phyloP scores from a whole-genome alignment of 352 stramenopile species.

The Phytophthora rubi region DNA sequence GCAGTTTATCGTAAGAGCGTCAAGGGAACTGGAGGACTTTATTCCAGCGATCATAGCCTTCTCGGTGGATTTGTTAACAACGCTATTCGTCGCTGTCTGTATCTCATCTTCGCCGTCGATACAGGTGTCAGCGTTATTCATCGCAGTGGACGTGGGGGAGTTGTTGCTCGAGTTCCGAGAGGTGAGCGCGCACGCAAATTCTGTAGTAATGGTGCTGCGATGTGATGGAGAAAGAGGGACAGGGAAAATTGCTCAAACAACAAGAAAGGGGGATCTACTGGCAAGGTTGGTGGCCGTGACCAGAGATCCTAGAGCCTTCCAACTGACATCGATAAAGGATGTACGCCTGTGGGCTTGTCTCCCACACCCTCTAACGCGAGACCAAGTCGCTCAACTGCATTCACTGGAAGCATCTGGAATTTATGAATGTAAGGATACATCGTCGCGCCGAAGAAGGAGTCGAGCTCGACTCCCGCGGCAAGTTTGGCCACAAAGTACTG shows the following conservation, averaged over 20 bases:
- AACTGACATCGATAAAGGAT: neutral
- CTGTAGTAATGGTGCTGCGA: neutral
- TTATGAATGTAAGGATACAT: neutral
- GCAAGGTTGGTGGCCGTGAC: neutral
- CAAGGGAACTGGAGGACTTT: neutral
- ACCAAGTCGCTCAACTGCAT: neutral
- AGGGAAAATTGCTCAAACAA: neutral
- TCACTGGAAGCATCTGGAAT: neutral
- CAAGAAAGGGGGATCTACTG: too few relatives aligned
- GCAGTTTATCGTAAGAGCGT: neutral
- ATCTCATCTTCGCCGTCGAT: neutral
- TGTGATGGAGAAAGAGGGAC: neutral
- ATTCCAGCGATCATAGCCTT: neutral
- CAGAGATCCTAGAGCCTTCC: neutral
- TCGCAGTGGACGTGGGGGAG: neutral
- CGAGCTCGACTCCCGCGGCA: too few relatives aligned
- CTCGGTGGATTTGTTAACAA: neutral
- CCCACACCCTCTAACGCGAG: neutral
- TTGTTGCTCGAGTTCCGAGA: conserved; percentile 1
- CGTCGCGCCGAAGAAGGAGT: too few relatives aligned
- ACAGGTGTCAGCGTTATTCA: neutral
- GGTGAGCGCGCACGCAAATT: neutral
- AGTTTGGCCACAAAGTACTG: too few relatives aligned
- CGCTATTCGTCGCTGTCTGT: conserved; percentile 1
- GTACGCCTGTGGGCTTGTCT: conserved; percentile 1